Evolutionary conservation across 2,329 filamentous ascomycete species (phyloP), one percentile per base, ranked within the genome.

Genomic region (Fusarium avenaceum): DNA sequence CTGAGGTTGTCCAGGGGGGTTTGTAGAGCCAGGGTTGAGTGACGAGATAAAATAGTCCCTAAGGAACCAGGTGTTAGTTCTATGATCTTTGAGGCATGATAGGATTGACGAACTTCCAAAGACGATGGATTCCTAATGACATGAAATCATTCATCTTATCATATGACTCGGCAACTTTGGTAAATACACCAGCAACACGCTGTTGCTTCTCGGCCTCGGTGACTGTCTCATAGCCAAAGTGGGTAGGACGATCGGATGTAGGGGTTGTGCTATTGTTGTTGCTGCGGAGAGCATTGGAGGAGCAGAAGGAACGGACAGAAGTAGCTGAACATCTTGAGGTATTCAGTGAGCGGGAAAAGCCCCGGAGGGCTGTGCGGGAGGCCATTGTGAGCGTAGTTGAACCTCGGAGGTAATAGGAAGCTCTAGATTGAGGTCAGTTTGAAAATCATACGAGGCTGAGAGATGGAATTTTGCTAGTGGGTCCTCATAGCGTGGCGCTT

Each of bases 141-240:
- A 99, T 99, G 72, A 98, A 87, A 79, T 99, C 96, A 82, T 99
- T 99, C 96, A 99, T 99, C 66, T 90, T 91, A 80, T 99, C 96
- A 82, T 99, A 99, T 19, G 92, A 93, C 67, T 92, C 90, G 71
- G 96, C 96, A 40, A 99, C 96, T 71, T 92, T 97, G 79, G 93
- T 95, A 83, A 99, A 99, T 60, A 99, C 96, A 42, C 88, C 89
- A 63, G 92, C 92, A 40, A 97, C 94, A 85, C 82, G 79, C 70
- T 84, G 75, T 44, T 81, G 83, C 81, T 97, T 97, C 78, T 96
- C 85, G 11, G 88, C 84, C 77, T 96, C 92, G 17, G 91, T 88
- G 40, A 97, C 86, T 42, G 92, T 95, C 81, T 94, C 87, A 78
- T 93, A 97, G 51, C 94, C 94, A 79, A 97, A 97, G 81, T 97